phyloP scores from a whole-genome alignment of 2,329 filamentous ascomycete genomes.

The Apiospora marii region DNA sequence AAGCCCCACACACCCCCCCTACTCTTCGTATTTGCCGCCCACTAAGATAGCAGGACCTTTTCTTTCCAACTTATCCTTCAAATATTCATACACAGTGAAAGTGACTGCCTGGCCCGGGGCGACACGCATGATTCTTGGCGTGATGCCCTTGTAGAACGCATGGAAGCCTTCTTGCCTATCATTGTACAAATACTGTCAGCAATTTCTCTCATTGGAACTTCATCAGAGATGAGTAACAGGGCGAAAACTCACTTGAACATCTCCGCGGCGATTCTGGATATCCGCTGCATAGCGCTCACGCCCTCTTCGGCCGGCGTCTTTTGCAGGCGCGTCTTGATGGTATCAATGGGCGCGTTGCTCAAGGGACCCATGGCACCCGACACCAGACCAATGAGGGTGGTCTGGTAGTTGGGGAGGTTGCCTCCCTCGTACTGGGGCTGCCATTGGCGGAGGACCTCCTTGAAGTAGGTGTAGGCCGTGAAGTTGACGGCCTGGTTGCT shows the following conservation, averaged over 20 bases:
- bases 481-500: conserved; percentile 99
- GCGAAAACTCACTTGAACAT: conserved; percentile 75
- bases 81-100: conserved; percentile 79
- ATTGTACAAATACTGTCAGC: not conserved
- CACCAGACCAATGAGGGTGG: conserved; percentile 87
- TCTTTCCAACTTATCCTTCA: conserved; percentile 76
- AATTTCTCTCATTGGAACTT: not conserved
- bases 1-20: conserved; percentile 34
- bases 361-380: conserved; percentile 95
- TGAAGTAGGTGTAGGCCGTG: conserved; percentile 95
- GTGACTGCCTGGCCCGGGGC: conserved; percentile 90
- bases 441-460: conserved; percentile 74
- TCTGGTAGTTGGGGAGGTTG: conserved; percentile 85
- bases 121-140: conserved; percentile 95
- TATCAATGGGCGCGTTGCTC: conserved; percentile 97
- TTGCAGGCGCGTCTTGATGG: conserved; percentile 96
- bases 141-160: conserved; percentile 99
- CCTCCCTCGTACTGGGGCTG: conserved; percentile 73
- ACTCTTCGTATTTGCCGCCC: conserved; percentile 74
- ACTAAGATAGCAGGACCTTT: conserved; percentile 66
- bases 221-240: not conserved
- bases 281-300: conserved; percentile 80
- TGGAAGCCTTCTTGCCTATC: conserved; percentile 86
- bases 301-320: conserved; percentile 85
- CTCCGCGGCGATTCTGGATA: conserved; percentile 77